Percentiles rank a stretch among this genome's conserved stretches.
Evolutionary conservation across 2,329 filamentous ascomycete genomes (phyloP).

Genomic region (Beauveria pseudobassiana): DNA sequence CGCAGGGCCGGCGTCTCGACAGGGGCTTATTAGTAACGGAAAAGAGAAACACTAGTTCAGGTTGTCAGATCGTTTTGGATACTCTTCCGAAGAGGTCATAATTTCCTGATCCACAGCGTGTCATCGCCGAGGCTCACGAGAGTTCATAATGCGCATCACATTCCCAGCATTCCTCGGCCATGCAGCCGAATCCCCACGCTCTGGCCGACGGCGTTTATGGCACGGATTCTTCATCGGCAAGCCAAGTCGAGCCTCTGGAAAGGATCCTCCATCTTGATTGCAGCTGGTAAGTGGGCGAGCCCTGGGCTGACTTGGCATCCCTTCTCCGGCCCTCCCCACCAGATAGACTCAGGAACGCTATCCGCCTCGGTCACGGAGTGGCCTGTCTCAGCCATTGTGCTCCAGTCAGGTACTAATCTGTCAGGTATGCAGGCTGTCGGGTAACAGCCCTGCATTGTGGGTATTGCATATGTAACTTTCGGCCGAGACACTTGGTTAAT

Average conservation of each 20-base stretch:
- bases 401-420: constrained; percentile 2
- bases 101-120: constrained; percentile 2
- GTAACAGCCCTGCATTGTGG: background rate
- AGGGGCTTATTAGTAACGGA: background rate
- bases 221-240: background rate
- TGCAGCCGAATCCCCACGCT: background rate
- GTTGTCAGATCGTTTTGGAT: constrained; percentile 8
- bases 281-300: background rate
- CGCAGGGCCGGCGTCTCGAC: background rate
- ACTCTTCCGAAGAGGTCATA: constrained; percentile 5
- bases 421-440: background rate
- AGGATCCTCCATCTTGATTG: background rate
- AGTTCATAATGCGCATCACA: background rate
- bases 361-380: background rate
- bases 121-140: constrained; percentile 11
- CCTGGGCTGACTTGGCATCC: background rate
- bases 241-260: background rate
- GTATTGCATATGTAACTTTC: background rate
- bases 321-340: background rate
- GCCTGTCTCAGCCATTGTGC: background rate
- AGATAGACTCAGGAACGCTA: background rate
- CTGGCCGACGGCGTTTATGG: constrained; percentile 1
- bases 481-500: background rate
- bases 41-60: constrained; percentile 9
- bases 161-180: background rate